Base-by-base conservation (phyloP, 2,329 filamentous ascomycete genomes). In the Aurifilum marmelostoma region DNA sequence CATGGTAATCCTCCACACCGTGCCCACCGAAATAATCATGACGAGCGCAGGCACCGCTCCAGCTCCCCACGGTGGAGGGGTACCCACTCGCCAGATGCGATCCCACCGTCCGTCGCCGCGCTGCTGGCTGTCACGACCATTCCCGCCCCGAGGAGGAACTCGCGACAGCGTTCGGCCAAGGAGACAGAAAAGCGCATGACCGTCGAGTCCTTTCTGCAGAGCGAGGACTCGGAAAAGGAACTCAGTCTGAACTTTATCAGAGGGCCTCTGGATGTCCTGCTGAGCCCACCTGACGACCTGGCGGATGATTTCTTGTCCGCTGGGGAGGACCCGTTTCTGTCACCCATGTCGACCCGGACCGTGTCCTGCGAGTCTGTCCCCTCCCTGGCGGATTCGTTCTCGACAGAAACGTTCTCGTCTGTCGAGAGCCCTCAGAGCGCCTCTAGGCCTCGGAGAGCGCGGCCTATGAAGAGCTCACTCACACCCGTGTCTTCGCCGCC, bases 71-170 rank as follows among this genome's bases (percentile, higher is more conserved):
- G 77, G 54, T 76, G 78, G 11, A 79, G 78, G 69, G 81, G 85
- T 66, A 77, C 80, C 1, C 84, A 85, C 75, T 83, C 84, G 1
- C 83, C 86, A 7, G 85, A 88, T 68, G 79, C 82, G 21, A 81
- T 90, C 29, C 85, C 88, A 6, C 83, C 88, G 0, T 88, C 87
- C 0, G 83, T 90, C 37, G 87, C 87, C 7, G 87, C 87, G 16
- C 79, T 91, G 37, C 80, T 91, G 43, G 88, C 88, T 41, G 81
- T 88, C 66, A 91, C 88, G 39, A 85, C 83, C 71, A 91, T 91
- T 63, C 88, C 87, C 73, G 77, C 84, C 63, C 78, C 82, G 72
- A 83, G 79, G 67, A 78, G 79, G 47, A 80, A 67, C 62, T 63
- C 75, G 58, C 76, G 76, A 29, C 76, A 76, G 50, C 75, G 73